A percentile compares a stretch with the other conserved stretches of the same genome.
Conservation (phyloP, 805 yeast genomes). For the Saturnispora silvae region DNA sequence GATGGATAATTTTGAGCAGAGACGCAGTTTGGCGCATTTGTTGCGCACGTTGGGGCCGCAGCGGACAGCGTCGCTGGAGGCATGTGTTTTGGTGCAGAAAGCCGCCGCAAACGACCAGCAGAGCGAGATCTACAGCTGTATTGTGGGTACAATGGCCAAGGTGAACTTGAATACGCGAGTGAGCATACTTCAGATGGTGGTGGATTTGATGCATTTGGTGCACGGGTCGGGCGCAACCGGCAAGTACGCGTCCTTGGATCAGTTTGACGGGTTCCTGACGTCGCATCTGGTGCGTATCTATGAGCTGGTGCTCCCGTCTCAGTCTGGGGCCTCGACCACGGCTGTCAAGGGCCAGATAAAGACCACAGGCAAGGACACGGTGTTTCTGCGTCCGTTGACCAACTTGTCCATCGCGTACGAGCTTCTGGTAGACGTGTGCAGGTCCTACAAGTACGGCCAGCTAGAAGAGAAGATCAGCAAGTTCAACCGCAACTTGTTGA, state of each 20-base stretch:
- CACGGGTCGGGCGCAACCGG: too few species aligned
- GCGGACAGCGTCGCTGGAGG: conserved; percentile 35
- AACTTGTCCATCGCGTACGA: conserved; percentile 21
- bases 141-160: conserved; percentile 45
- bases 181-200: conserved; percentile 60
- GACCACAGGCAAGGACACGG: too few species aligned
- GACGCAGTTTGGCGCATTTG: conserved; percentile 65
- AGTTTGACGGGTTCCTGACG: conserved; percentile 16
- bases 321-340: conserved; percentile 7
- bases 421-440: conserved; percentile 21
- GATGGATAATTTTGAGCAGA: too few species aligned
- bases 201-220: conserved; percentile 36
- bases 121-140: too few species aligned
- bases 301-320: conserved; percentile 28
- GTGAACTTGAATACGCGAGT: conserved; percentile 52
- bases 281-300: conserved; percentile 27
- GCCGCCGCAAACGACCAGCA: too few species aligned
- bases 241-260: not conserved
- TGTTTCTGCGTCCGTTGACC: conserved; percentile 18
- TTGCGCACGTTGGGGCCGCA: conserved; percentile 71
- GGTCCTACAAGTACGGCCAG: conserved; percentile 13
- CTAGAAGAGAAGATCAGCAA: conserved; percentile 15
- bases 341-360: too few species aligned
- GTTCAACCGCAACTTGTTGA: conserved; percentile 26
- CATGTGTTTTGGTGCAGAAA: conserved; percentile 47